Conservation (phyloP, 139 green algal genomes). For the Auxenochlorella pyrenoidosa region DNA sequence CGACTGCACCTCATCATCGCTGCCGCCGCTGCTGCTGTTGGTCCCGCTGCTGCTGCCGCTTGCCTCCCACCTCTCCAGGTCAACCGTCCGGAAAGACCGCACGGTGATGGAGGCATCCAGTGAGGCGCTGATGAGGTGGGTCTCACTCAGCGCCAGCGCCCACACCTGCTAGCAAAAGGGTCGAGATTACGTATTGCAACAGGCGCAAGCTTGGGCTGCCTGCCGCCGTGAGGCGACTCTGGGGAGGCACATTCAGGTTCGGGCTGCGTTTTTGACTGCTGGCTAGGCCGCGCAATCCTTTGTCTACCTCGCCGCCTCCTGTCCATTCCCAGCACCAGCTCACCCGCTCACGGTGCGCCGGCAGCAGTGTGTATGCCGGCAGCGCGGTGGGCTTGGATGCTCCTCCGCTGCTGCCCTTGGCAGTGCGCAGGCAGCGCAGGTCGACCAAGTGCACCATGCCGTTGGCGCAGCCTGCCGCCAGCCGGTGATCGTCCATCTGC, state of each 20-base stretch:
- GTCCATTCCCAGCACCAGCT: too few species aligned
- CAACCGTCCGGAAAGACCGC: slow-evolving; percentile 7
- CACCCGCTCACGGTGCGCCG: slow-evolving; percentile 22
- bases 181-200: background rate
- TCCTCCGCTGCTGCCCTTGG: background rate
- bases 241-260: too few species aligned
- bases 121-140: background rate
- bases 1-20: background rate
- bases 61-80: background rate
- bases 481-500: slow-evolving; percentile 20
- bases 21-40: background rate
- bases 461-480: slow-evolving; percentile 22
- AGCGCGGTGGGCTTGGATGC: background rate
- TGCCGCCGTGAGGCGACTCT: too few species aligned
- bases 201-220: background rate
- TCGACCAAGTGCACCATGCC: slow-evolving; percentile 17
- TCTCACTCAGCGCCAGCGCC: slow-evolving; percentile 17
- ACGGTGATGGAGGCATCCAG: background rate
- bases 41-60: background rate
- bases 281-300: too few species aligned
- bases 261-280: too few species aligned
- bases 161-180: slow-evolving; percentile 10
- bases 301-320: too few species aligned
- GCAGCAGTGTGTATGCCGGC: background rate
- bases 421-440: background rate